A percentile compares a stretch with the other conserved stretches of the same genome.
These are phyloP conservation scores for Colletotrichum limetticola DNA, from an alignment of 2,329 filamentous ascomycete species.

Conservation along the genomic window DNA sequence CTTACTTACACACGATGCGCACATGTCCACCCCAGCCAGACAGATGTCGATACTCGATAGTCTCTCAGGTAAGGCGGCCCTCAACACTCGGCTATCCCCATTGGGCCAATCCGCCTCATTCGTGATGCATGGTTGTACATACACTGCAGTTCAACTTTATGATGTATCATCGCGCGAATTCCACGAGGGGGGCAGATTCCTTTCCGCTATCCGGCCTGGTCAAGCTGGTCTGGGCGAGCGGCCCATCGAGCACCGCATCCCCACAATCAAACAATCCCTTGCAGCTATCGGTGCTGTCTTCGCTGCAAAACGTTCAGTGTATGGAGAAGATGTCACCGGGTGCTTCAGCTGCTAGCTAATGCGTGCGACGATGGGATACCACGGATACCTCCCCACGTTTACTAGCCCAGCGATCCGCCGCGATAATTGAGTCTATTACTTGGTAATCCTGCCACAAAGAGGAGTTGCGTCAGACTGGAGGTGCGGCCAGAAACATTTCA, in stretches of 20 bases:
- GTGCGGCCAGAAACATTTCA: conserved; percentile 23
- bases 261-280: conserved; percentile 24
- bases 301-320: conserved; percentile 1
- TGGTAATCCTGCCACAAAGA: conserved; percentile 21
- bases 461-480: not conserved
- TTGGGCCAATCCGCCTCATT: conserved; percentile 13
- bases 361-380: conserved; percentile 12
- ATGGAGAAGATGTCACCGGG: not conserved
- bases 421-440: conserved; percentile 19
- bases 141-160: not conserved
- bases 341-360: conserved; percentile 17
- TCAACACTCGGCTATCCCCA: conserved; percentile 25
- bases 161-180: conserved; percentile 28
- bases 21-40: not conserved
- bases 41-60: conserved; percentile 6
- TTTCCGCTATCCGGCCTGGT: conserved; percentile 27
- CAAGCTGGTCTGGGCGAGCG: conserved; percentile 5
- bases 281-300: conserved; percentile 8
- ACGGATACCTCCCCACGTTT: conserved; percentile 5
- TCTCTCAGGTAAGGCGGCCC: conserved; percentile 20
- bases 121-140: not conserved
- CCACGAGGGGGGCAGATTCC: conserved; percentile 17
- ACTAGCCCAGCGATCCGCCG: conserved; percentile 27
- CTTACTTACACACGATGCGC: not conserved
- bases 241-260: conserved; percentile 11